A percentile compares a stretch with the other conserved stretches of the same genome.
phyloP scores from a whole-genome alignment of 768 basidiomycete genomes.

The Termitomyces sp. region DNA sequence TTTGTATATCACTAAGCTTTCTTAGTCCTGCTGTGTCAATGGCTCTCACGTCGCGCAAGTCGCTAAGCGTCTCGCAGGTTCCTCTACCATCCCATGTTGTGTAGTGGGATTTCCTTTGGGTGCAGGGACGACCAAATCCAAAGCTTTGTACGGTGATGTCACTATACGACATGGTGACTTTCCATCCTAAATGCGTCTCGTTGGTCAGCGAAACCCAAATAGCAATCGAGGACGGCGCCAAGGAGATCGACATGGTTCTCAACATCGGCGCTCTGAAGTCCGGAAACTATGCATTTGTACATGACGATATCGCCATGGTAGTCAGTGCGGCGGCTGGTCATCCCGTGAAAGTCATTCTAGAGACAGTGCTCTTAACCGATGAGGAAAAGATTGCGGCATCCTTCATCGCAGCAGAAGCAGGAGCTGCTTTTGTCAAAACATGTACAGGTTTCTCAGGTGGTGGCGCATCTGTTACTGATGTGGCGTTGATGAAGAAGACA shows the following conservation, averaged over 20 bases:
- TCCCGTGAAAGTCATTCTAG: constrained; percentile 50
- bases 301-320: constrained; percentile 36
- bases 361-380: constrained; percentile 43
- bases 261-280: constrained; percentile 45
- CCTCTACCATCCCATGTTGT: constrained; percentile 37
- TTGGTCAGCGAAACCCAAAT: constrained; percentile 38
- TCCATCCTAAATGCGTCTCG: background rate
- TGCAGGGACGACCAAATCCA: constrained; percentile 37
- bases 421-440: constrained; percentile 52
- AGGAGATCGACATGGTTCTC: constrained; percentile 51
- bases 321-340: constrained; percentile 28
- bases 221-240: constrained; percentile 43
- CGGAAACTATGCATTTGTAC: constrained; percentile 31
- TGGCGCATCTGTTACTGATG: constrained; percentile 42
- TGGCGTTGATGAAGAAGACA: constrained; percentile 37
- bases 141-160: constrained; percentile 37
- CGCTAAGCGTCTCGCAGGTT: constrained; percentile 32
- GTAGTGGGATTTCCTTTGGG: constrained; percentile 53
- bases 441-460: constrained; percentile 50
- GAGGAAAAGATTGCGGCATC: constrained; percentile 44
- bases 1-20: background rate
- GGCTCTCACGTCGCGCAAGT: constrained; percentile 42
- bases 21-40: constrained; percentile 51
- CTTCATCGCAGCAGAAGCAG: constrained; percentile 45
- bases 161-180: background rate